A percentile compares a stretch with the other conserved stretches of the same genome.
phyloP scores from a whole-genome alignment of 2,329 filamentous ascomycete species.

The Penicillium oxalicum region DNA sequence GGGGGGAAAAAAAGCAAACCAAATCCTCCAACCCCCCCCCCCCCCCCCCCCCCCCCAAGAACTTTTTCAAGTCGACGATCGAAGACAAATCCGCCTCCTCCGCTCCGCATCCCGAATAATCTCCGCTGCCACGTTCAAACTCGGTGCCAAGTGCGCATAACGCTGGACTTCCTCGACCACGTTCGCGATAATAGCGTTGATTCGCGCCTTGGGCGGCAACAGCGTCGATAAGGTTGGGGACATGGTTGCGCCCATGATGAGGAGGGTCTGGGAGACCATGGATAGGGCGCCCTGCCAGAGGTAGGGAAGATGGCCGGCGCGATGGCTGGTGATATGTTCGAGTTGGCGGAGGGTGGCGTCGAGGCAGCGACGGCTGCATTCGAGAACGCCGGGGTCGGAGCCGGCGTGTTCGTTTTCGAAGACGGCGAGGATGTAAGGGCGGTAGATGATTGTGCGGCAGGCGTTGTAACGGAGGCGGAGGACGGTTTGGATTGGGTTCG shows the following conservation, averaged over 20 bases:
- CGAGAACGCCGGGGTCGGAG: slow-evolving; percentile 65
- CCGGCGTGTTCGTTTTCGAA: slow-evolving; percentile 70
- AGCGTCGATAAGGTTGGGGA: slow-evolving; percentile 65
- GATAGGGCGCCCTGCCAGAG: slow-evolving; percentile 79
- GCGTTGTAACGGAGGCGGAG: slow-evolving; percentile 75
- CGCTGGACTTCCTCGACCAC: slow-evolving; percentile 70
- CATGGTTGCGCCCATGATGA: slow-evolving; percentile 82
- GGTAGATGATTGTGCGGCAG: slow-evolving; percentile 79
- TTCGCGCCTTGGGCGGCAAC: slow-evolving; percentile 50
- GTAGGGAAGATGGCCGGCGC: slow-evolving; percentile 78
- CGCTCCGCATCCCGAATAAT: slow-evolving; percentile 75
- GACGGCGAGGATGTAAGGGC: slow-evolving; percentile 74
- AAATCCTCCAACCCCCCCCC: neutral
- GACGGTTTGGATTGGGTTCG: slow-evolving; percentile 72
- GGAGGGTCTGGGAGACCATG: slow-evolving; percentile 72
- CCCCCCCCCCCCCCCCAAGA: neutral
- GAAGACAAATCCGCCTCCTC: slow-evolving; percentile 51
- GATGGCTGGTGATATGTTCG: slow-evolving; percentile 71
- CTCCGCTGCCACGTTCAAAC: slow-evolving; percentile 67
- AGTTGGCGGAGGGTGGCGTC: slow-evolving; percentile 74
- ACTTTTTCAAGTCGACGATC: slow-evolving; percentile 12
- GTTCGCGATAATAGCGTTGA: slow-evolving; percentile 71
- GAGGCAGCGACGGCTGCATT: slow-evolving; percentile 73
- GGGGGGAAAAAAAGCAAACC: neutral
- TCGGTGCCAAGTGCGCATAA: slow-evolving; percentile 69